Conservation (phyloP, 2,329 filamentous ascomycete genomes). For the Lanzia echinophila region DNA sequence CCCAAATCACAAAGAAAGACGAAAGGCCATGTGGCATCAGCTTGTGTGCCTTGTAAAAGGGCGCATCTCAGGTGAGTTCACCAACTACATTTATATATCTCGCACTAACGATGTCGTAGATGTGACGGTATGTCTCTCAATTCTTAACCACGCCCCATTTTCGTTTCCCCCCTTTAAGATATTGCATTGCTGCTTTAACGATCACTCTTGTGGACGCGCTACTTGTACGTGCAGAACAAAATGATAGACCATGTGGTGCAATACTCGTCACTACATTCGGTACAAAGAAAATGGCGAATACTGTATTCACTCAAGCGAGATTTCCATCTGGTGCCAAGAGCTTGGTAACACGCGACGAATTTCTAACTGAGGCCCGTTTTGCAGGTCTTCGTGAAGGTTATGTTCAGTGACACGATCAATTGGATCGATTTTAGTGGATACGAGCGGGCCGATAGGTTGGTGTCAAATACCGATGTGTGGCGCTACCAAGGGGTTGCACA, state of each 20-base stretch:
- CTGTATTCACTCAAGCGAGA: background rate
- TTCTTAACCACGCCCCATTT: background rate
- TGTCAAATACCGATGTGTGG: background rate
- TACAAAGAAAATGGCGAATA: background rate
- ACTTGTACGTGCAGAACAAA: background rate
- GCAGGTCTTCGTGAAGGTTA: background rate
- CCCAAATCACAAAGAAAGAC: constrained; percentile 60
- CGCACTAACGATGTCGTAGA: constrained; percentile 37
- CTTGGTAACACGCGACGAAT: background rate
- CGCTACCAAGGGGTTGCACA: background rate
- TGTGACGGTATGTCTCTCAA: constrained; percentile 54
- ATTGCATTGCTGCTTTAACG: background rate
- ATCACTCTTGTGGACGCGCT: background rate
- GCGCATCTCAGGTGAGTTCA: constrained; percentile 61
- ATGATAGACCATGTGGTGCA: background rate
- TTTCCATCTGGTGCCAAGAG: background rate
- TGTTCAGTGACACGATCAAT: background rate
- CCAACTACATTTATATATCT: constrained; percentile 5
- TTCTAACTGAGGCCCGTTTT: background rate
- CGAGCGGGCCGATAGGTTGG: background rate
- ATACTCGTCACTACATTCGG: background rate
- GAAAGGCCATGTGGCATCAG: constrained; percentile 77
- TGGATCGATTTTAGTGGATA: background rate
- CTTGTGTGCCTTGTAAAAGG: constrained; percentile 79
- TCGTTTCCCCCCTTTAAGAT: constrained; percentile 10